These are phyloP conservation scores for Lentinula raphanica DNA, from an alignment of 768 basidiomycete species.

Conservation along the genomic window DNA sequence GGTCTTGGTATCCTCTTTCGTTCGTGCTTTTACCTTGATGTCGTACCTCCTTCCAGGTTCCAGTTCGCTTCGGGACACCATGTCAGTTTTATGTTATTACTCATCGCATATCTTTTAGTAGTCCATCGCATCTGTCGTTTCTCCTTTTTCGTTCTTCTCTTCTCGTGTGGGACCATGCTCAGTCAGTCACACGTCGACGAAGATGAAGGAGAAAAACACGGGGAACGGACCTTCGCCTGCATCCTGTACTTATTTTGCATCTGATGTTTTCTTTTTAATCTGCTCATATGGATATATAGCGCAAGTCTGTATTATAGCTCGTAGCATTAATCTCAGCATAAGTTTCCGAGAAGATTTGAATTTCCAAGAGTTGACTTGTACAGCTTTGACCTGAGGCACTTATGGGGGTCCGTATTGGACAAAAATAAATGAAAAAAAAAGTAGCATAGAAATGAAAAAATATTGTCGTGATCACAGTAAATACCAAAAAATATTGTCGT, in stretches of 20 bases:
- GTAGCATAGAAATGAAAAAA: no score
- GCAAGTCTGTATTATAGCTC: neutral
- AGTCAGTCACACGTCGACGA: no score
- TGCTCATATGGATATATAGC: neutral
- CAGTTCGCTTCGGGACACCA: neutral
- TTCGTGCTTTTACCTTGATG: neutral
- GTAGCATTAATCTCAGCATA: neutral
- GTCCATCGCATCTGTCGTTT: neutral
- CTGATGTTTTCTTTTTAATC: neutral
- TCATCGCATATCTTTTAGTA: neutral
- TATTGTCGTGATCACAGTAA: no score
- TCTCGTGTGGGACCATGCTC: no score
- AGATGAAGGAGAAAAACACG: neutral
- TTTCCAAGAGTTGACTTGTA: neutral
- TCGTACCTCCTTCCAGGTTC: neutral
- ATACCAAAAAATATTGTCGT: no score
- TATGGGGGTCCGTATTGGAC: no score
- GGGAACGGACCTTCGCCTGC: neutral
- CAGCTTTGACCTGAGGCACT: neutral
- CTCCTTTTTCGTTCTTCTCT: neutral
- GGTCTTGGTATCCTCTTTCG: no score
- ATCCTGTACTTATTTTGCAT: neutral
- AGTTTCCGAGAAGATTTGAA: no score
- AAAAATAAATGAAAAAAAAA: no score
- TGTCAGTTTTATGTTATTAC: neutral